Conservation (phyloP, 176 grass and related monocot genomes). For the Calamus simplicifolius region DNA sequence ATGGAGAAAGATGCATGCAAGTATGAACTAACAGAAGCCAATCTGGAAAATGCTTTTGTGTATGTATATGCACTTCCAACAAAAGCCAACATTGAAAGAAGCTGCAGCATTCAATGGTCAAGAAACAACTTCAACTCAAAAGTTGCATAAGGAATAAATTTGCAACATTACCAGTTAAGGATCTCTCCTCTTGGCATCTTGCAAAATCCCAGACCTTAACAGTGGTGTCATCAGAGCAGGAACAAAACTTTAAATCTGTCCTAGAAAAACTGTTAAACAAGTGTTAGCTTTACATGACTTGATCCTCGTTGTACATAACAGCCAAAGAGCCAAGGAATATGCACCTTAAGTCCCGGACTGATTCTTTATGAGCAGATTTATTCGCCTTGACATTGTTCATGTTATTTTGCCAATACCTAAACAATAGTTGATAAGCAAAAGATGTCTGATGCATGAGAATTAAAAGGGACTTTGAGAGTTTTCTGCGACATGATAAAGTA, state of each 20-base stretch:
- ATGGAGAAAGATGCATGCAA: too few species aligned
- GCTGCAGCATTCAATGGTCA: too few species aligned
- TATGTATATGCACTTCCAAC: too few species aligned
- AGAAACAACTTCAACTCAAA: too few species aligned
- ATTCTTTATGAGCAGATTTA: conserved; percentile 97
- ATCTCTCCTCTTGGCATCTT: conserved; percentile 99
- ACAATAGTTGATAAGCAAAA: conserved; percentile 8
- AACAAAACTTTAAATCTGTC: conserved; percentile 98
- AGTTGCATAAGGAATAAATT: conserved; percentile 12
- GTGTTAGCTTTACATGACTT: conserved; percentile 13
- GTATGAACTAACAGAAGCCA: too few species aligned
- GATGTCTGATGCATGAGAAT: neutral
- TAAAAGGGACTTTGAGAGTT: neutral
- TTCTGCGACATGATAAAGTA: too few species aligned
- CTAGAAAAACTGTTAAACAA: conserved; percentile 76
- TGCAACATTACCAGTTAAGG: conserved; percentile 96
- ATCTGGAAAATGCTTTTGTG: too few species aligned
- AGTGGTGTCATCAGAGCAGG: conserved; percentile 94
- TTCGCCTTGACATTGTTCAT: conserved; percentile 99
- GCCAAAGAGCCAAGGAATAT: conserved; percentile 5
- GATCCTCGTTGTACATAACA: conserved; percentile 10
- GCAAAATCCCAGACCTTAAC: conserved; percentile 99
- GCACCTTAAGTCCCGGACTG: conserved; percentile 89
- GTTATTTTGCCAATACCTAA: conserved; percentile 99
- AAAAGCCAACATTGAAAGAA: too few species aligned